A percentile compares a stretch with the other conserved stretches of the same genome.
phyloP scores from a whole-genome alignment of 2,329 filamentous ascomycete species.

The Monosporascus sp. region DNA sequence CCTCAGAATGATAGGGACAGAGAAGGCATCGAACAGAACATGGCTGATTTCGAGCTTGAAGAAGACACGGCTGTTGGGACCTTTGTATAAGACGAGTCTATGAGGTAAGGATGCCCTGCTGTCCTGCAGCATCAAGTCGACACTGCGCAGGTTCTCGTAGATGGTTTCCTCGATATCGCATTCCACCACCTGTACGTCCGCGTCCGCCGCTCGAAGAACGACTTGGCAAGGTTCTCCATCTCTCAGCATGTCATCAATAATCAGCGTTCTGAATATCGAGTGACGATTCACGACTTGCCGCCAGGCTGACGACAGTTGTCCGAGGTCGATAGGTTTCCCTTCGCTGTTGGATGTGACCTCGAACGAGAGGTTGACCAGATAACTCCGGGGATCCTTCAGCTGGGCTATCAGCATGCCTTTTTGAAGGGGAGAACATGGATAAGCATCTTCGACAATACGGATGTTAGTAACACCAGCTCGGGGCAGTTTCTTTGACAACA shows the following conservation, averaged over 20 bases:
- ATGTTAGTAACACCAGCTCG: neutral
- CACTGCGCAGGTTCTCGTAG: neutral
- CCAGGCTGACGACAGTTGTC: neutral
- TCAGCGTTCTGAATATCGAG: neutral
- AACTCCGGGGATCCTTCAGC: neutral
- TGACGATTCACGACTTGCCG: neutral
- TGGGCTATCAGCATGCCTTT: conserved; percentile 8
- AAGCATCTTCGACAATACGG: conserved; percentile 3
- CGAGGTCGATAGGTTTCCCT: neutral
- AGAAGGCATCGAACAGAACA: neutral
- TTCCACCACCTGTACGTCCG: neutral
- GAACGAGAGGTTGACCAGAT: neutral
- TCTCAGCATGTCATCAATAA: neutral
- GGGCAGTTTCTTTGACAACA: neutral
- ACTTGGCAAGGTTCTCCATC: neutral
- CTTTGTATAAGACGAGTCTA: neutral
- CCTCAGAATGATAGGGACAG: neutral
- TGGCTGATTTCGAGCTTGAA: neutral
- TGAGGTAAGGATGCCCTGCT: neutral
- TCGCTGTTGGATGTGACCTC: neutral
- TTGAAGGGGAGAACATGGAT: conserved; percentile 12
- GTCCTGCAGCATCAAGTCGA: neutral
- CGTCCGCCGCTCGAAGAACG: neutral
- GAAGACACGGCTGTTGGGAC: neutral
- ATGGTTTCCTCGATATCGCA: neutral